phyloP scores from a whole-genome alignment of 257 asterid genomes.

The Solanum piurae region DNA sequence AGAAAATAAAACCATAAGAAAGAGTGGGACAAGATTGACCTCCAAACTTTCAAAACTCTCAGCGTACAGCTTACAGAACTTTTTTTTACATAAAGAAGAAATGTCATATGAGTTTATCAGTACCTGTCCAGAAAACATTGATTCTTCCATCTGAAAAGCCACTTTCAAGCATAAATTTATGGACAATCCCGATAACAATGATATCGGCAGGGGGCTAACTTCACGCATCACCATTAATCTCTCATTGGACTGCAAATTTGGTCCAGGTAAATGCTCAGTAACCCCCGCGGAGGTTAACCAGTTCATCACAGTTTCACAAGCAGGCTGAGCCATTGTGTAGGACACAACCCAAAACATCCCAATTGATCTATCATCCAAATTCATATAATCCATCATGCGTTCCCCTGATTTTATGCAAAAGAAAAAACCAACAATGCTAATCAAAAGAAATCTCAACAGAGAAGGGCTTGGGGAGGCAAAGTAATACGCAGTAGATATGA shows the following conservation, averaged over 20 bases:
- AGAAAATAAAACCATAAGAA: not conserved
- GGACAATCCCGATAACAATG: constrained; percentile 84
- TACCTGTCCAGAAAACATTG: constrained; percentile 97
- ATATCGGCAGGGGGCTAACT: constrained; percentile 84
- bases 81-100: not conserved
- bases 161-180: constrained; percentile 77
- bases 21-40: not conserved
- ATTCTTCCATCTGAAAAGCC: constrained; percentile 77
- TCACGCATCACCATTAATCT: constrained; percentile 89
- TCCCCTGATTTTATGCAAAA: constrained; percentile 49
- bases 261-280: constrained; percentile 67
- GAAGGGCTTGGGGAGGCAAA: not conserved
- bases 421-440: not conserved
- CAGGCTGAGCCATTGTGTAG: constrained; percentile 96
- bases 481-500: not conserved
- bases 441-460: not conserved
- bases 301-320: constrained; percentile 85
- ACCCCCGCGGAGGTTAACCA: constrained; percentile 89
- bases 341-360: constrained; percentile 99
- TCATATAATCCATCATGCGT: constrained; percentile 83
- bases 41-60: not conserved
- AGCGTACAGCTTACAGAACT: not conserved
- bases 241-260: constrained; percentile 71
- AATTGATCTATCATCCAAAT: constrained; percentile 91
- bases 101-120: not conserved